These are phyloP conservation scores for Lagenidium giganteum DNA, from an alignment of 352 stramenopile species.

Conservation along the genomic window DNA sequence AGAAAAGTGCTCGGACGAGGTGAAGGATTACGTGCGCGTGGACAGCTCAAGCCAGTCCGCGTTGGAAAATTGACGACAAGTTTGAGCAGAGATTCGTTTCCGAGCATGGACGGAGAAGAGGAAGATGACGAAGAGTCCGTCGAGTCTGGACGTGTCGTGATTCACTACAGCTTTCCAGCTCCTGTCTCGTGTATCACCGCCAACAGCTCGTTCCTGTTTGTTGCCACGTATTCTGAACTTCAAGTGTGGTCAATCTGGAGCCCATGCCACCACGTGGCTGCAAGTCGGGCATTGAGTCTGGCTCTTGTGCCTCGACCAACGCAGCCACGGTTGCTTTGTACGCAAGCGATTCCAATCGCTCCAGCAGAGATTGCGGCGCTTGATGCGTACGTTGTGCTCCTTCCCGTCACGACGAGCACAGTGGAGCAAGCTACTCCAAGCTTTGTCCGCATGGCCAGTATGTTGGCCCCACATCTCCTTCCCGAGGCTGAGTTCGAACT, in stretches of 20 bases:
- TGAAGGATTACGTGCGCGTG: conserved; percentile 35
- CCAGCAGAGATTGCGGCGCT: conserved; percentile 59
- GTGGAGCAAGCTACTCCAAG: too few relatives aligned
- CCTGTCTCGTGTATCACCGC: conserved; percentile 58
- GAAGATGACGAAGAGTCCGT: conserved; percentile 12
- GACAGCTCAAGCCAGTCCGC: conserved; percentile 38
- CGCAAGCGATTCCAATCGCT: conserved; percentile 53
- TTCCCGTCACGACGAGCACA: too few relatives aligned
- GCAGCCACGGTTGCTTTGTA: conserved; percentile 64
- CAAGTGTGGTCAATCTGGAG: conserved; percentile 88
- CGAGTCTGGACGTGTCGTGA: conserved; percentile 72
- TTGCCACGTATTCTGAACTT: conserved; percentile 52
- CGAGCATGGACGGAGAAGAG: conserved; percentile 18
- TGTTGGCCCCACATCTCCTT: conserved; percentile 37
- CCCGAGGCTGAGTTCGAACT: conserved; percentile 56
- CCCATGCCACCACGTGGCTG: conserved; percentile 73
- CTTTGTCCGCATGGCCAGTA: conserved; percentile 36
- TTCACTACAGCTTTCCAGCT: conserved; percentile 77
- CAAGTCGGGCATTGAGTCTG: conserved; percentile 50
- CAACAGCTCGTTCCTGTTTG: conserved; percentile 86
- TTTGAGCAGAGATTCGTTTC: conserved; percentile 33
- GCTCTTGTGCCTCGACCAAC: conserved; percentile 60
- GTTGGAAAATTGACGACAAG: conserved; percentile 19
- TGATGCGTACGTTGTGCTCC: conserved; percentile 71
- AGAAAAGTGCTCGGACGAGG: conserved; percentile 64